Evolutionary conservation across 2,329 filamentous ascomycete species (phyloP).

Genomic region (Calonectria multiphialidica): DNA sequence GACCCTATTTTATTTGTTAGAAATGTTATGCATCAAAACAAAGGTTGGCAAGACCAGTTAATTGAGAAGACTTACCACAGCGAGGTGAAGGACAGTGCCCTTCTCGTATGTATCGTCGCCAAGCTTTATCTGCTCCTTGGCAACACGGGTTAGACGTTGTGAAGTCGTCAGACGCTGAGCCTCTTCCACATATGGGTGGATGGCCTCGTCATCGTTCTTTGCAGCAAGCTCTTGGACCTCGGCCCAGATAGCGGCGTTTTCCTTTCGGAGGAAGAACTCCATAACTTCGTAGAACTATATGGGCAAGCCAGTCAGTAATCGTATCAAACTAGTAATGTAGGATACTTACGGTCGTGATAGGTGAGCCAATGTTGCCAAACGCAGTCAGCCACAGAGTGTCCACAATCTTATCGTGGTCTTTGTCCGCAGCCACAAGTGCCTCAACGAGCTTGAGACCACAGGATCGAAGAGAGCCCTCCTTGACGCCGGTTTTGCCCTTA

Average conservation of each 20-base stretch:
- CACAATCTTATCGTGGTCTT: constrained; percentile 47
- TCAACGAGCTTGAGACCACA: constrained; percentile 54
- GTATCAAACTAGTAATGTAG: background rate
- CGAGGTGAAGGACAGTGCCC: constrained; percentile 50
- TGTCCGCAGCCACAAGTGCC: constrained; percentile 49
- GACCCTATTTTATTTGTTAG: constrained; percentile 43
- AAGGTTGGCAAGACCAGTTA: no score
- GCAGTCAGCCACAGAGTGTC: constrained; percentile 54
- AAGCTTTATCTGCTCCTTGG: constrained; percentile 47
- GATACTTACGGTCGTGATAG: constrained; percentile 52
- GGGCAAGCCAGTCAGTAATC: background rate
- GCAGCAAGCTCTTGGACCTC: constrained; percentile 55
- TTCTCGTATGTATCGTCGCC: constrained; percentile 55
- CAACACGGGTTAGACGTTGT: constrained; percentile 53
- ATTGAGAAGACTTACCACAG: constrained; percentile 49
- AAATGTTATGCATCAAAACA: background rate
- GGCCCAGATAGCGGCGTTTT: constrained; percentile 56
- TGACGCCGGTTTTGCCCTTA: constrained; percentile 45
- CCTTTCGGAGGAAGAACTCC: constrained; percentile 54
- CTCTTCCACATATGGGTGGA: constrained; percentile 54
- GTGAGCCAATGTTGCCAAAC: constrained; percentile 55
- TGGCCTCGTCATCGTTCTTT: constrained; percentile 48
- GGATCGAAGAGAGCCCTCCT: constrained; percentile 52
- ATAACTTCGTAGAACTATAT: constrained; percentile 58
- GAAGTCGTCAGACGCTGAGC: constrained; percentile 55